Percentiles rank a stretch among this genome's conserved stretches.
Conservation (phyloP, 495 filamentous ascomycete species). For the Penicillium mononematosum region DNA sequence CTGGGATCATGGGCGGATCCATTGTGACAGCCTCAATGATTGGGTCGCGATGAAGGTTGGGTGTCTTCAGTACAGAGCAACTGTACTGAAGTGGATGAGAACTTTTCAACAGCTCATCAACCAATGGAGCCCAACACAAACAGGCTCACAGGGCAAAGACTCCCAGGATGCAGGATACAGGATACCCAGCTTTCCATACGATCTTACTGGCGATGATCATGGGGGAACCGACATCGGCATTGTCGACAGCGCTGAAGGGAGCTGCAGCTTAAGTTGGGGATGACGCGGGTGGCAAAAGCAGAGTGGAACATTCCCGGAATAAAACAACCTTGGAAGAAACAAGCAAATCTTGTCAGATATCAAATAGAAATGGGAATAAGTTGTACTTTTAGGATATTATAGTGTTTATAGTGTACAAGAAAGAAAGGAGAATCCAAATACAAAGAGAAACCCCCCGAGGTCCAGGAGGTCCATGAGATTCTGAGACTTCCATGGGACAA, state of each 20-base stretch:
- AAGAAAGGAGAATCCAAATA: background rate
- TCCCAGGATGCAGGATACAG: conserved; percentile 3
- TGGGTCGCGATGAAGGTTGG: background rate
- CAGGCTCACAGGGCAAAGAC: background rate
- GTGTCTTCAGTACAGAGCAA: conserved; percentile 4
- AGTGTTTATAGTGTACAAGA: background rate
- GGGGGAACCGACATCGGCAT: conserved; percentile 11
- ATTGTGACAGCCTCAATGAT: conserved; percentile 7
- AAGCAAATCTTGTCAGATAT: background rate
- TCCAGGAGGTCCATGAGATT: background rate
- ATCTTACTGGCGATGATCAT: conserved; percentile 15
- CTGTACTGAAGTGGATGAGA: background rate
- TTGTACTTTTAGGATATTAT: background rate
- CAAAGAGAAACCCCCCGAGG: background rate
- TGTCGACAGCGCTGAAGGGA: conserved; percentile 8
- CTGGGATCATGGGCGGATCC: conserved; percentile 24
- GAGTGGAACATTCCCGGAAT: conserved; percentile 16
- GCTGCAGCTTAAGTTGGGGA: conserved; percentile 18
- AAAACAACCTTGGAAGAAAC: conserved; percentile 1
- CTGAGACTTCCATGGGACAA: background rate
- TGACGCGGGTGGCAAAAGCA: conserved; percentile 31
- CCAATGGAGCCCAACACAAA: conserved; percentile 3
- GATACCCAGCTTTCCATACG: conserved; percentile 4
- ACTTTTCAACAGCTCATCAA: conserved; percentile 6
- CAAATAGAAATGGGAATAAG: background rate